These are phyloP conservation scores for Areca catechu DNA, from an alignment of 176 grass and related monocot species.

Conservation along the genomic window DNA sequence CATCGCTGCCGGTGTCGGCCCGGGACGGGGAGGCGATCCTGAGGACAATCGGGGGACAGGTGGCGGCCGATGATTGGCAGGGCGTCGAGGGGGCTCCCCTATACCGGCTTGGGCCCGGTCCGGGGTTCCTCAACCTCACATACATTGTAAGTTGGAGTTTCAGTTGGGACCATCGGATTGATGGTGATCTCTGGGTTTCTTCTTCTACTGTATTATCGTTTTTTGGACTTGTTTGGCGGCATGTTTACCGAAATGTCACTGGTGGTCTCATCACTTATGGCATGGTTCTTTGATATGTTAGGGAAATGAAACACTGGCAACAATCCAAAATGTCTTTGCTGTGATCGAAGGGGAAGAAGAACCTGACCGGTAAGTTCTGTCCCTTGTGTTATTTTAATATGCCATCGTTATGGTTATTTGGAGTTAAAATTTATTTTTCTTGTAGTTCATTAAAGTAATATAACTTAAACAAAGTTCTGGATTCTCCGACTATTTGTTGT, in stretches of 20 bases:
- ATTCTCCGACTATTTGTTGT: too few species aligned
- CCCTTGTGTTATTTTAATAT: constrained; percentile 1
- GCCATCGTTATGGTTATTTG: too few species aligned
- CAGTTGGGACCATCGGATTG: too few species aligned
- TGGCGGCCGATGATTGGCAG: constrained; percentile 76
- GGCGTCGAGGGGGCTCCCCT: constrained; percentile 30
- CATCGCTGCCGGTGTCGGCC: constrained; percentile 71
- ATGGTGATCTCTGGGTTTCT: too few species aligned
- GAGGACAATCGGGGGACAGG: constrained; percentile 36
- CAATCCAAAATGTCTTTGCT: constrained; percentile 82
- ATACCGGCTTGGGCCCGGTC: constrained; percentile 65
- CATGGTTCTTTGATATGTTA: constrained; percentile 9
- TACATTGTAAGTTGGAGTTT: constrained; percentile 34
- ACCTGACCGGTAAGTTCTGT: constrained; percentile 50
- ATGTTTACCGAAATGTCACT: too few species aligned
- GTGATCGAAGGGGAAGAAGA: constrained; percentile 91
- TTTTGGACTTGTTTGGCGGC: not conserved
- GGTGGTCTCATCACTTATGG: too few species aligned
- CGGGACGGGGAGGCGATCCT: constrained; percentile 61
- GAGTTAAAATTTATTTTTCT: too few species aligned
- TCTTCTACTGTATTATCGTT: not conserved
- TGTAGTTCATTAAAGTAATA: too few species aligned
- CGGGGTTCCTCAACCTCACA: constrained; percentile 61
- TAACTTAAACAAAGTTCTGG: too few species aligned
- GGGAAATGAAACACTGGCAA: constrained; percentile 78